Percentiles rank a stretch among this genome's conserved stretches.
Evolutionary conservation across 257 asterid species (phyloP).

Genomic region (Verbascum thapsus): DNA sequence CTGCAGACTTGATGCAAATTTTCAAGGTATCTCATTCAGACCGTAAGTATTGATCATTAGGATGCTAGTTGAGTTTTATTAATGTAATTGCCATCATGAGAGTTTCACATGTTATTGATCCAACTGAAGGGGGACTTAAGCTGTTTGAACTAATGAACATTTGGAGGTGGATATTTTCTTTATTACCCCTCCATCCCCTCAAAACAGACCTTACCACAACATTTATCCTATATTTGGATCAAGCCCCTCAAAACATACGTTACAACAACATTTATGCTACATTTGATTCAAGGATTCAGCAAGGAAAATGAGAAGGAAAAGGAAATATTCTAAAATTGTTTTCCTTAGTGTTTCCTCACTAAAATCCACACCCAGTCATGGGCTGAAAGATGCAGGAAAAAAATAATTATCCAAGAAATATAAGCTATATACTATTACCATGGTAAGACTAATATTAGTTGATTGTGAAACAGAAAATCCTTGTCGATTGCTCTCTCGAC

Average conservation of each 20-base stretch:
- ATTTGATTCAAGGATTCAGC: no score
- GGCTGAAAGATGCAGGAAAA: background rate
- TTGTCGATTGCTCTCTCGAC: slow-evolving; percentile 11
- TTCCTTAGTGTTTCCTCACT: no score
- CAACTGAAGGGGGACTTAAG: slow-evolving; percentile 12
- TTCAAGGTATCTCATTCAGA: slow-evolving; percentile 64
- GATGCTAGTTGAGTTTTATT: slow-evolving; percentile 24
- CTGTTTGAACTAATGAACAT: slow-evolving; percentile 18
- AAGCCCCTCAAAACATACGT: no score
- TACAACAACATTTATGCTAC: no score
- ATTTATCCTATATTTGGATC: no score
- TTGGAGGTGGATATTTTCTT: background rate
- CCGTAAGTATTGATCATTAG: background rate
- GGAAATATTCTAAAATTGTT: no score
- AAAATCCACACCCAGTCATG: background rate
- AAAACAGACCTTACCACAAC: no score
- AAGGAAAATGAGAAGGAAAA: no score
- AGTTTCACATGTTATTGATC: slow-evolving; percentile 14
- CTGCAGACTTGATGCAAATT: slow-evolving; percentile 83
- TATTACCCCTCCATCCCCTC: no score
- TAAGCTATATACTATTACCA: background rate
- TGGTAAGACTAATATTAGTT: background rate
- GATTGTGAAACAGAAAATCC: background rate
- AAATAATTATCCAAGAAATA: background rate
- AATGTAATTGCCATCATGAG: slow-evolving; percentile 15